Conservation (phyloP, 257 asterid genomes). For the Gardenia jasminoides region DNA sequence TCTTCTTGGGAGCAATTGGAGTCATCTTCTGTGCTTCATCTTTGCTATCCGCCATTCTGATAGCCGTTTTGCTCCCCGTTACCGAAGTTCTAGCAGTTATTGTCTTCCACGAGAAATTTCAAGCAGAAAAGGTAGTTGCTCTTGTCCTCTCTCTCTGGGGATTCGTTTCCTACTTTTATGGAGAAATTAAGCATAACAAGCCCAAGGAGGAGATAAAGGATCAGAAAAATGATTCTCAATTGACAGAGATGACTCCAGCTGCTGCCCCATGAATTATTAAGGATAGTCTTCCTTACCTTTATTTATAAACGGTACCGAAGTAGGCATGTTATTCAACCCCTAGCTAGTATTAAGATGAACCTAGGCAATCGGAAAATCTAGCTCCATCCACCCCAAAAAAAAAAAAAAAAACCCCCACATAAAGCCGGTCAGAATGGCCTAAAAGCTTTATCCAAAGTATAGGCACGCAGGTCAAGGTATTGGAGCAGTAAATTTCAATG, state of each 20-base stretch:
- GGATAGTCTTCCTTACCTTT: too few species aligned
- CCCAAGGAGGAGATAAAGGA: neutral
- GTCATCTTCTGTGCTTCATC: slow-evolving; percentile 28
- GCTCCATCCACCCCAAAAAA: too few species aligned
- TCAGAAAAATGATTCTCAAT: neutral
- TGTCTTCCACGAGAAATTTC: slow-evolving; percentile 20
- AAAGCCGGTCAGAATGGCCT: too few species aligned
- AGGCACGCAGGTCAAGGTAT: too few species aligned
- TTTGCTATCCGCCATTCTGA: slow-evolving; percentile 12
- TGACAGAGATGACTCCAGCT: slow-evolving; percentile 14
- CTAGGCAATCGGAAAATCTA: too few species aligned
- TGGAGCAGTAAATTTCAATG: too few species aligned
- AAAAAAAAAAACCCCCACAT: too few species aligned
- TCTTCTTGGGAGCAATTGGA: slow-evolving; percentile 25
- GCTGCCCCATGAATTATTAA: too few species aligned
- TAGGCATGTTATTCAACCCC: too few species aligned
- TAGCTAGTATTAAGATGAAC: too few species aligned
- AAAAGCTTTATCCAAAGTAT: too few species aligned
- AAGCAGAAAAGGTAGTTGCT: slow-evolving; percentile 23
- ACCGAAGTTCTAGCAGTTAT: slow-evolving; percentile 20
- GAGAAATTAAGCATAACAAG: slow-evolving; percentile 24
- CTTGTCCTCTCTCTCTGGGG: slow-evolving; percentile 37
- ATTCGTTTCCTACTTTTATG: slow-evolving; percentile 33
- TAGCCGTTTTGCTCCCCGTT: slow-evolving; percentile 13
- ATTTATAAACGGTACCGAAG: too few species aligned